These are phyloP conservation scores for Dothiorella sarmentorum DNA, from an alignment of 2,329 filamentous ascomycete genomes.

Conservation along the genomic window DNA sequence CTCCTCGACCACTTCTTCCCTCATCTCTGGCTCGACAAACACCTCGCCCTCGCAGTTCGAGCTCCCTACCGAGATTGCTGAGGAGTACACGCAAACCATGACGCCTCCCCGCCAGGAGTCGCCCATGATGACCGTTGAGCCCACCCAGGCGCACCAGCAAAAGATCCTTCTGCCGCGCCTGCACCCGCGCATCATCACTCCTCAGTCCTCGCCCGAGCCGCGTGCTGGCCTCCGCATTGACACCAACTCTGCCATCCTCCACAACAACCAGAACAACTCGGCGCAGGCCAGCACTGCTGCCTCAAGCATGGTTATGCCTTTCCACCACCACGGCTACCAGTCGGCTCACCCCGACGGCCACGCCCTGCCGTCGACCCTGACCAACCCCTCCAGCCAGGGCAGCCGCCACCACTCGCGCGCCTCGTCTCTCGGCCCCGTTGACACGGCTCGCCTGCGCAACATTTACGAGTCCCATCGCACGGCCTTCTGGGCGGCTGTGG, in stretches of 20 bases:
- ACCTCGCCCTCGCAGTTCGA: slow-evolving; percentile 26
- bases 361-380: slow-evolving; percentile 40
- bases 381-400: slow-evolving; percentile 36
- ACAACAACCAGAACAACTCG: background rate
- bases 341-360: background rate
- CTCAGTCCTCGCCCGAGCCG: slow-evolving; percentile 37
- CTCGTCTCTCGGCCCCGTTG: slow-evolving; percentile 50
- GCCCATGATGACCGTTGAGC: slow-evolving; percentile 28
- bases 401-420: slow-evolving; percentile 20
- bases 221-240: slow-evolving; percentile 41
- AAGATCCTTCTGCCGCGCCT: slow-evolving; percentile 59
- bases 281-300: slow-evolving; percentile 28
- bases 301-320: slow-evolving; percentile 30
- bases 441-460: slow-evolving; percentile 64
- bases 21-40: slow-evolving; percentile 32
- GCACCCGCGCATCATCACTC: slow-evolving; percentile 46
- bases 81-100: slow-evolving; percentile 32
- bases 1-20: slow-evolving; percentile 48
- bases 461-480: slow-evolving; percentile 68
- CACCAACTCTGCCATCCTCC: slow-evolving; percentile 32
- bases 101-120: slow-evolving; percentile 39
- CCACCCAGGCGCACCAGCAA: slow-evolving; percentile 36
- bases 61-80: slow-evolving; percentile 18
- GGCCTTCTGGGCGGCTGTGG: slow-evolving; percentile 70
- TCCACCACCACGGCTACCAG: slow-evolving; percentile 16